A percentile compares a stretch with the other conserved stretches of the same genome.
These are phyloP conservation scores for Chalciporus sphaerocephalus DNA, from an alignment of 768 basidiomycete species.

Conservation along the genomic window DNA sequence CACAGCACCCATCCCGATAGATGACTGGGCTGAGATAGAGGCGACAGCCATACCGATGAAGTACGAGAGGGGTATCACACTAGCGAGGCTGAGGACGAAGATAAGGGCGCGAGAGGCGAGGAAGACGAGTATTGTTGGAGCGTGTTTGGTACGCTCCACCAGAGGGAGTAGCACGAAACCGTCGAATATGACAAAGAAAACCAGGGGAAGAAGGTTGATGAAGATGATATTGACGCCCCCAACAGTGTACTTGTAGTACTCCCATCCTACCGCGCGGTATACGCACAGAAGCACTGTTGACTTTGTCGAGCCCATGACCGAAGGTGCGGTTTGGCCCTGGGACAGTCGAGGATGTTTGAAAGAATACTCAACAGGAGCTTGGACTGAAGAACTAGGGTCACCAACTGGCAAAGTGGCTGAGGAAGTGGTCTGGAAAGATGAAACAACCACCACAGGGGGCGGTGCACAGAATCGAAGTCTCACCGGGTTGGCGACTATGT, in stretches of 20 bases:
- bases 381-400: constrained; percentile 8
- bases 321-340: constrained; percentile 87
- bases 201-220: constrained; percentile 88
- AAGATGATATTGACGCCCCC: constrained; percentile 99
- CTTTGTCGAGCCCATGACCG: constrained; percentile 58
- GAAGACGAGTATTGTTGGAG: constrained; percentile 62
- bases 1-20: constrained; percentile 98
- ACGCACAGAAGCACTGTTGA: constrained; percentile 93
- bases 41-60: constrained; percentile 99
- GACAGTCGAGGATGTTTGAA: constrained; percentile 71
- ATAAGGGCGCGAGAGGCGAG: constrained; percentile 74
- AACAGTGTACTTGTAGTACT: constrained; percentile 99
- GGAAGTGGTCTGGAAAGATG: constrained; percentile 27
- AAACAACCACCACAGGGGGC: constrained; percentile 59
- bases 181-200: constrained; percentile 95
- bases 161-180: constrained; percentile 75
- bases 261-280: constrained; percentile 81
- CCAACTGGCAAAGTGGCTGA: constrained; percentile 5
- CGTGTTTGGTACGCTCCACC: constrained; percentile 57
- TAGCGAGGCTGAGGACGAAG: constrained; percentile 78
- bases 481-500: constrained; percentile 74
- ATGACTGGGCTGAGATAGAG: constrained; percentile 96
- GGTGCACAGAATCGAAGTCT: constrained; percentile 91
- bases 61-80: constrained; percentile 95
- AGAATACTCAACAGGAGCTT: constrained; percentile 45